Conservation (phyloP, 2,329 filamentous ascomycete species). For the Botrytis medusae region DNA sequence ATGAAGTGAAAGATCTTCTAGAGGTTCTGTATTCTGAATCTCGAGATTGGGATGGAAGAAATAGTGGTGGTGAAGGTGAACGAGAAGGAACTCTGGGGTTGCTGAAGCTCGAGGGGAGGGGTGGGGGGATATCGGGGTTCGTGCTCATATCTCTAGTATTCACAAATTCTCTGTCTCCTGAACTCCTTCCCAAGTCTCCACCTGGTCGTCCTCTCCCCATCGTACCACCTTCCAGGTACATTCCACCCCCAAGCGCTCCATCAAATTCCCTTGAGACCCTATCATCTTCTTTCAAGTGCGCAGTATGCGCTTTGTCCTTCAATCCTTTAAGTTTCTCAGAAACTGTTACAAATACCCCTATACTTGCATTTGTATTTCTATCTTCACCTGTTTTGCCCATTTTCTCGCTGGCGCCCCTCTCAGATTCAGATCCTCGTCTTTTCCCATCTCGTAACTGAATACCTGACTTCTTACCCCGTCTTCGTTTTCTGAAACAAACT, state of each 20-base stretch:
- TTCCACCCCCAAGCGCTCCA: neutral
- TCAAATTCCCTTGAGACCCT: slow-evolving; percentile 8
- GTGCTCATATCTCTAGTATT: neutral
- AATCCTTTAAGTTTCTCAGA: neutral
- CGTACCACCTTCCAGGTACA: neutral
- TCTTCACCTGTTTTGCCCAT: neutral
- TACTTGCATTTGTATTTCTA: neutral
- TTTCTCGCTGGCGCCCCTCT: neutral
- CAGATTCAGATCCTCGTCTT: neutral
- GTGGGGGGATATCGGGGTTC: neutral
- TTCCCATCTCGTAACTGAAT: neutral
- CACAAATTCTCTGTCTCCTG: neutral
- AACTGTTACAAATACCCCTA: neutral
- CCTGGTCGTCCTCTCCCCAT: neutral
- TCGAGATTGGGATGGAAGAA: neutral
- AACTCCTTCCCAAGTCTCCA: too few species aligned
- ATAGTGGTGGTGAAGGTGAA: neutral
- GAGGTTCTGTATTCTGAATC: neutral
- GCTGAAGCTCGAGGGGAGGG: neutral
- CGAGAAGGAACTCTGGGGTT: neutral
- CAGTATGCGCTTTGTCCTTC: neutral
- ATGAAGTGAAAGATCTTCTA: neutral
- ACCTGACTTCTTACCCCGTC: neutral
- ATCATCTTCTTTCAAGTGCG: neutral
- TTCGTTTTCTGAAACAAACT: neutral